phyloP scores from a whole-genome alignment of 352 stramenopile species.

The Globisporangium recalcitrans region DNA sequence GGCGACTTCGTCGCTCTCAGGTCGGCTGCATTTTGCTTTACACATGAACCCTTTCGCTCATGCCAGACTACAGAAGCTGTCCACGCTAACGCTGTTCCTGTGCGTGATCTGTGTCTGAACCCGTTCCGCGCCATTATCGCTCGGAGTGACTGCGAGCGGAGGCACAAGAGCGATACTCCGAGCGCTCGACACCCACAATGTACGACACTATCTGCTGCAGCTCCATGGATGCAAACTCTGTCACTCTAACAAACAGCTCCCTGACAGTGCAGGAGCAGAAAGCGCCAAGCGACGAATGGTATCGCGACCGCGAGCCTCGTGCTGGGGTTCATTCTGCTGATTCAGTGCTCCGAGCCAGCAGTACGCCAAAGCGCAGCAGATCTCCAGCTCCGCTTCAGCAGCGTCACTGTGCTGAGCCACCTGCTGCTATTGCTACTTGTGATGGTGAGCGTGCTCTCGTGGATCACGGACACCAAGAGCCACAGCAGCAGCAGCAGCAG shows the following conservation, averaged over 20 bases:
- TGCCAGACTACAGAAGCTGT: neutral
- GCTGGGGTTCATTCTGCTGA: constrained; percentile 6
- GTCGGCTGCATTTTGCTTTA: too few species aligned
- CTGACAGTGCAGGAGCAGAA: constrained; percentile 7
- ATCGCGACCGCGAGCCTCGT: constrained; percentile 1
- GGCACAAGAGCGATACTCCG: constrained; percentile 9
- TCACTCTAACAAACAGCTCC: neutral
- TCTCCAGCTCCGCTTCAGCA: constrained; percentile 15
- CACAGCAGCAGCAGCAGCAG: neutral
- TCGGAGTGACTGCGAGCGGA: constrained; percentile 13
- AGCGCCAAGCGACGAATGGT: neutral
- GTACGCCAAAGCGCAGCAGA: neutral
- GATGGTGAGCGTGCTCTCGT: constrained; percentile 20
- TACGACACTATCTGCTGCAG: neutral
- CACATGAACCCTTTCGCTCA: too few species aligned
- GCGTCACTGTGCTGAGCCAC: constrained; percentile 8
- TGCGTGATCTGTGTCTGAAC: neutral
- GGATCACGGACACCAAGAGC: constrained; percentile 15
- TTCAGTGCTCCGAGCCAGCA: neutral
- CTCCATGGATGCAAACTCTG: neutral
- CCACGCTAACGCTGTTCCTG: neutral
- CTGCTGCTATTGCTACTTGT: constrained; percentile 16
- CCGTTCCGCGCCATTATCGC: constrained; percentile 19
- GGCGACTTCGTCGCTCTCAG: constrained; percentile 20
- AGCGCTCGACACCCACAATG: neutral